A percentile compares a stretch with the other conserved stretches of the same genome.
These are phyloP conservation scores for Smallanthus sonchifolius DNA, from an alignment of 129 eudicot species.

Conservation along the genomic window DNA sequence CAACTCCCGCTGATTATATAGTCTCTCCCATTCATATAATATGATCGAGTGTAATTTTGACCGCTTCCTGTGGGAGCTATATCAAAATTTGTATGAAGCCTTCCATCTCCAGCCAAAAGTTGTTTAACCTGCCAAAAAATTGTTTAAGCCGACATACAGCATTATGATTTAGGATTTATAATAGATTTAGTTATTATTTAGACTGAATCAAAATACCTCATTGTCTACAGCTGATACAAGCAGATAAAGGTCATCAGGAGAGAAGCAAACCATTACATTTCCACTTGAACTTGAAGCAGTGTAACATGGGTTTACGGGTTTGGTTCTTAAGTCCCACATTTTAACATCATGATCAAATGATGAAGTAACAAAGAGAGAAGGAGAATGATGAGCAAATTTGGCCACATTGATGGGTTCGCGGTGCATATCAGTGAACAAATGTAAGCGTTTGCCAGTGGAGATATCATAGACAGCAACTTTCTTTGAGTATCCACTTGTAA, in stretches of 20 bases:
- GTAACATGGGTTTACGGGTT: conserved; percentile 56
- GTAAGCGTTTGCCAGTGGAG: conserved; percentile 51
- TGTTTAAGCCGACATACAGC: neutral
- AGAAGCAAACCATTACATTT: conserved; percentile 91
- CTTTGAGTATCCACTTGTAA: conserved; percentile 77
- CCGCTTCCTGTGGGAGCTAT: conserved; percentile 68
- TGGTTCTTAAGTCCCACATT: conserved; percentile 90
- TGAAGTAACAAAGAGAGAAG: conserved; percentile 71
- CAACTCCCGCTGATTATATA: conserved; percentile 80
- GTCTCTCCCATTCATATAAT: conserved; percentile 93
- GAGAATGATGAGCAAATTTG: conserved; percentile 78
- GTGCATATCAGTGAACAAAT: conserved; percentile 66
- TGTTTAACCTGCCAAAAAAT: conserved; percentile 64
- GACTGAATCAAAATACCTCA: conserved; percentile 44
- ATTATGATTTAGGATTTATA: neutral
- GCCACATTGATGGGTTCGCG: conserved; percentile 82
- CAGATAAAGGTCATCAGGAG: conserved; percentile 79
- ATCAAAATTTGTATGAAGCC: conserved; percentile 66
- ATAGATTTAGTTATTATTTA: neutral
- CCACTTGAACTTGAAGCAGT: conserved; percentile 76
- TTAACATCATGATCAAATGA: conserved; percentile 75
- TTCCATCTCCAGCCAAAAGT: conserved; percentile 77
- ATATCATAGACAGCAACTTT: conserved; percentile 76
- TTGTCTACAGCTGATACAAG: conserved; percentile 87
- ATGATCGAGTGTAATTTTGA: conserved; percentile 80